Percentiles rank a stretch among this genome's conserved stretches.
These are phyloP conservation scores for Aspergillus sp. DNA, from an alignment of 2,329 filamentous ascomycete genomes.

Conservation along the genomic window DNA sequence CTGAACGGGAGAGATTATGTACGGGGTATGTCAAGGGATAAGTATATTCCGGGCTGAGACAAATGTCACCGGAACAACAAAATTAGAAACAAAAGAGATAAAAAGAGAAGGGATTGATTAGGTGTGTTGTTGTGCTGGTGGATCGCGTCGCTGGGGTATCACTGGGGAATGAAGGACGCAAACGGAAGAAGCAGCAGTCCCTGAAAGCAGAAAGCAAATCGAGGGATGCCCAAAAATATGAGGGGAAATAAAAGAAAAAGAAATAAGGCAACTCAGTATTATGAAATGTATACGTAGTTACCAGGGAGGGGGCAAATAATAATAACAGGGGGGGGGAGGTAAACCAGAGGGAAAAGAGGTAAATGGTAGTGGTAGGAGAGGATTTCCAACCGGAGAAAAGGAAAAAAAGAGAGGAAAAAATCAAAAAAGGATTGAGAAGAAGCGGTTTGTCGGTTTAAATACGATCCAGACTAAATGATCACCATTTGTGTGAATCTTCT, in stretches of 20 bases:
- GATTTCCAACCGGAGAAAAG: background rate
- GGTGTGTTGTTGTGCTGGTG: background rate
- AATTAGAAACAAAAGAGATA: no score
- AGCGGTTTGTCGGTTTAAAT: background rate
- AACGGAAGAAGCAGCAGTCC: background rate
- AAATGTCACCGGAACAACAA: no score
- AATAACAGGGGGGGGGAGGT: no score
- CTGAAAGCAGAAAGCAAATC: background rate
- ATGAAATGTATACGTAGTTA: background rate
- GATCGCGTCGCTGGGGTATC: constrained; percentile 16
- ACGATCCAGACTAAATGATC: background rate
- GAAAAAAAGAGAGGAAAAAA: background rate
- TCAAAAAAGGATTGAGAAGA: background rate
- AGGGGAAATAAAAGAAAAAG: background rate
- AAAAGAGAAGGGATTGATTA: background rate
- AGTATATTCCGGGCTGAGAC: no score
- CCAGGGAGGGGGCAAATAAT: background rate
- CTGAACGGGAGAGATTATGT: constrained; percentile 4
- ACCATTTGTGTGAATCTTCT: no score
- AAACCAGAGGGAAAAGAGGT: background rate
- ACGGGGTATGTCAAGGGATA: no score
- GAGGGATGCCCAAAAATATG: background rate
- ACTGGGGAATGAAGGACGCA: constrained; percentile 7
- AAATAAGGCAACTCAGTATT: no score
- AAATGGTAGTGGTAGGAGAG: background rate